Evolutionary conservation across 2,329 filamentous ascomycete genomes (phyloP).

Genomic region (Ascomycota sp.): DNA sequence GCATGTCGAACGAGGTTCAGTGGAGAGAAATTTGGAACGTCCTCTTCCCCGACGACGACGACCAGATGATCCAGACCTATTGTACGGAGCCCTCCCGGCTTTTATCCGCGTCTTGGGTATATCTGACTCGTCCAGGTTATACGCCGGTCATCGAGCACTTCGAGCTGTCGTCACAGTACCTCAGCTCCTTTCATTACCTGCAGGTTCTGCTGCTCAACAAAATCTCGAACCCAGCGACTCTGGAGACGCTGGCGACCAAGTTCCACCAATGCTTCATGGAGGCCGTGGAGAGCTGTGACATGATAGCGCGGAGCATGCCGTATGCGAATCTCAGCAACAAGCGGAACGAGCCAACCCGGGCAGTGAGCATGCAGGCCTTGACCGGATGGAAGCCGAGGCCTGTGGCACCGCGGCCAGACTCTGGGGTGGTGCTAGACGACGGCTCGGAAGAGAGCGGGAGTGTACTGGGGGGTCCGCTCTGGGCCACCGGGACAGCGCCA

Average conservation of each 20-base stretch:
- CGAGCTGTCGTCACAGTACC: conserved; percentile 14
- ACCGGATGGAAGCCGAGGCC: conserved; percentile 7
- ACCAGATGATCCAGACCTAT: conserved; percentile 10
- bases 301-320: conserved; percentile 14
- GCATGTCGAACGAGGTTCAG: conserved; percentile 16
- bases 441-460: conserved; percentile 18
- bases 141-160: conserved; percentile 21
- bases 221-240: conserved; percentile 15
- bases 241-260: conserved; percentile 17
- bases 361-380: conserved; percentile 5
- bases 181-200: conserved; percentile 13
- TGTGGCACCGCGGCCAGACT: conserved; percentile 14
- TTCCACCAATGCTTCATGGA: conserved; percentile 21
- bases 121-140: conserved; percentile 10
- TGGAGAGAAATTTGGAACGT: conserved; percentile 22
- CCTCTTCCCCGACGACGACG: conserved; percentile 19
- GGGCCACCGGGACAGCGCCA: conserved; percentile 11
- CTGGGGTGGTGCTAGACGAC: conserved; percentile 18
- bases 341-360: conserved; percentile 11
- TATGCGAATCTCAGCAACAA: conserved; percentile 21
- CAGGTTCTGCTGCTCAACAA: conserved; percentile 15
- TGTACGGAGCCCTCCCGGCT: conserved; percentile 5
- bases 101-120: neutral
- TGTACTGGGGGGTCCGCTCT: conserved; percentile 6
- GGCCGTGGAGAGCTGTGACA: conserved; percentile 16